Evolutionary conservation across 805 yeast species (phyloP).

Genomic region (Lipomyces yamanashiensis): DNA sequence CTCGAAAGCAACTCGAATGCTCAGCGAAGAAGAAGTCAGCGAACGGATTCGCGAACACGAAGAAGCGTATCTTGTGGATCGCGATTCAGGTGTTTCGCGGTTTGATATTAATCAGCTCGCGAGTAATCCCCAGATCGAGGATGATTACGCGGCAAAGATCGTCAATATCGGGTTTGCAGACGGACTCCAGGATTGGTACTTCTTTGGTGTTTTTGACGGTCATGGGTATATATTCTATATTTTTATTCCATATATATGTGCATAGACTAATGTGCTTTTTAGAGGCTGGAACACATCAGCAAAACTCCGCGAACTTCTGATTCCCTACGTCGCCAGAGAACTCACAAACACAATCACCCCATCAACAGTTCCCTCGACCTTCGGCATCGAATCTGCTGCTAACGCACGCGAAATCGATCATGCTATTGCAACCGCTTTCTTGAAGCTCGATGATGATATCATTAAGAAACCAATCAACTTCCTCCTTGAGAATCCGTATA

Average conservation of each 20-base stretch:
- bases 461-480: conserved; percentile 74
- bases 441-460: conserved; percentile 82
- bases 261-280: no score
- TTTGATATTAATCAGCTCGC: conserved; percentile 90
- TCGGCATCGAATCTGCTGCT: conserved; percentile 50
- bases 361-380: background rate
- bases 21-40: conserved; percentile 74
- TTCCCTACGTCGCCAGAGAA: conserved; percentile 76
- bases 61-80: conserved; percentile 76
- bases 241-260: background rate
- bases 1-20: conserved; percentile 30
- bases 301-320: conserved; percentile 78
- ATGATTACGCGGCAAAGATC: conserved; percentile 81
- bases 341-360: conserved; percentile 63
- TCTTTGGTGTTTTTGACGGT: conserved; percentile 96
- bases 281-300: conserved; percentile 91
- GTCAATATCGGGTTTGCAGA: conserved; percentile 47
- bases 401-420: conserved; percentile 60
- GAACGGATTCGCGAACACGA: conserved; percentile 70
- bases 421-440: conserved; percentile 80
- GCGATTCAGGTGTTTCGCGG: conserved; percentile 79
- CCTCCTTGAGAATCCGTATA: conserved; percentile 68
- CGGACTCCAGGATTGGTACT: conserved; percentile 76
- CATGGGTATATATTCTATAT: conserved; percentile 54
- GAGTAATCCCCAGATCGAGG: conserved; percentile 92